Evolutionary conservation across 2,329 filamentous ascomycete genomes (phyloP).

Genomic region (Corinectria fuckeliana): DNA sequence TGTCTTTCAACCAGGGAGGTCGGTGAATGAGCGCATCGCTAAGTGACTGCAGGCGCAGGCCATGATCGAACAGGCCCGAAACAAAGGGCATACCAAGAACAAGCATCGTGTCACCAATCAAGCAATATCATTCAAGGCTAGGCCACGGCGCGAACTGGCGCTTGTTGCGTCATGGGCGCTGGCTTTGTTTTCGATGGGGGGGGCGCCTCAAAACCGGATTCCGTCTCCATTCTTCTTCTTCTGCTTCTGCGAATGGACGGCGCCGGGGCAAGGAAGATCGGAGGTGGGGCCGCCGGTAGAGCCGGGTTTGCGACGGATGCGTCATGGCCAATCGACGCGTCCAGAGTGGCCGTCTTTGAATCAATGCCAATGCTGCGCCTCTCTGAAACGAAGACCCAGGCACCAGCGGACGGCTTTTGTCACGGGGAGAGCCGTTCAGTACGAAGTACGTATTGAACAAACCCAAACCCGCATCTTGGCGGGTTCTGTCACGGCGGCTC

Average conservation of each 20-base stretch:
- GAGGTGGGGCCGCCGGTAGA: slow-evolving; percentile 1
- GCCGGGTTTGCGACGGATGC: neutral
- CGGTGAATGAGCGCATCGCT: slow-evolving; percentile 4
- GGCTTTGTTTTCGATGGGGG: neutral
- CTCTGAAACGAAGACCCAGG: neutral
- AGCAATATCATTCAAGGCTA: neutral
- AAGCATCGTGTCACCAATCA: neutral
- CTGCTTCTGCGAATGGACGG: neutral
- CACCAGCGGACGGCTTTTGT: neutral
- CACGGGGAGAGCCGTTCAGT: neutral
- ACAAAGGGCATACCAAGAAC: neutral
- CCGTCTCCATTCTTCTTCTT: too few species aligned
- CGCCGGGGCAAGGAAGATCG: neutral
- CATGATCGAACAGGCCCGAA: slow-evolving; percentile 1
- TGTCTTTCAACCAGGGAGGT: neutral
- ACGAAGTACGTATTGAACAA: neutral
- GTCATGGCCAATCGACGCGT: slow-evolving; percentile 2
- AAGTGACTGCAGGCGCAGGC: neutral
- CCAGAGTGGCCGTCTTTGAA: neutral
- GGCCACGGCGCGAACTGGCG: neutral
- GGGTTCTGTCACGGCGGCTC: neutral
- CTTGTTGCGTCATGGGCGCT: slow-evolving; percentile 3
- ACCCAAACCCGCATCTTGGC: neutral
- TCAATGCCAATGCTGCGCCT: neutral
- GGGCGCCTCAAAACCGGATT: slow-evolving; percentile 2